Evolutionary conservation across 2,329 filamentous ascomycete genomes (phyloP).

Genomic region (Colletotrichum abscissum): DNA sequence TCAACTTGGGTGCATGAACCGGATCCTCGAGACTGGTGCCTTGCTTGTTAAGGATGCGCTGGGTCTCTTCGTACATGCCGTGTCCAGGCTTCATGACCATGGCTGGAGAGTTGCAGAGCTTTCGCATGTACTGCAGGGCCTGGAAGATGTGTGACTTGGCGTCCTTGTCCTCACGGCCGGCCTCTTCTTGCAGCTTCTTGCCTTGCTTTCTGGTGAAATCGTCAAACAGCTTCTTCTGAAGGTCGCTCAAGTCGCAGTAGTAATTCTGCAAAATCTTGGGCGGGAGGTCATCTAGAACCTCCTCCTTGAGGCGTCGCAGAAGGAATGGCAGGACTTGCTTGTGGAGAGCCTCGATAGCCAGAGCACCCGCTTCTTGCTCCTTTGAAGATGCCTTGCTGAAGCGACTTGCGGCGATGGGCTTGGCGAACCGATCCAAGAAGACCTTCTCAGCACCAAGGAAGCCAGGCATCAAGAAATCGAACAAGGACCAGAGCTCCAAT

Average conservation of each 20-base stretch:
- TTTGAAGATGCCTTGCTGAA: slow-evolving; percentile 98
- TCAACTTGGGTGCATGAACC: slow-evolving; percentile 90
- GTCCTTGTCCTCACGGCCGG: slow-evolving; percentile 87
- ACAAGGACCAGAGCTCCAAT: slow-evolving; percentile 95
- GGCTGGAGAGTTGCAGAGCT: slow-evolving; percentile 97
- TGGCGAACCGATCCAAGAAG: slow-evolving; percentile 95
- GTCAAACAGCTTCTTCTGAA: slow-evolving; percentile 95
- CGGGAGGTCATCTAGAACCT: slow-evolving; percentile 94
- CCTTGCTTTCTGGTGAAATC: slow-evolving; percentile 96
- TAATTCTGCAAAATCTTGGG: slow-evolving; percentile 99
- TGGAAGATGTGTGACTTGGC: slow-evolving; percentile 99
- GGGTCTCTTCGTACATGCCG: slow-evolving; percentile 89
- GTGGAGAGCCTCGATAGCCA: slow-evolving; percentile 97
- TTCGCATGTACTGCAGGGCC: slow-evolving; percentile 98
- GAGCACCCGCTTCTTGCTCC: slow-evolving; percentile 94
- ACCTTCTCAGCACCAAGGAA: slow-evolving; percentile 95
- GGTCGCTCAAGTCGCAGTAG: slow-evolving; percentile 95
- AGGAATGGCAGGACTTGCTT: slow-evolving; percentile 98
- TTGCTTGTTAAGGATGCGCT: slow-evolving; percentile 81
- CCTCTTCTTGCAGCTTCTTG: slow-evolving; percentile 86
- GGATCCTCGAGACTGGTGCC: slow-evolving; percentile 87
- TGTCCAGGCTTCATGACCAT: slow-evolving; percentile 96
- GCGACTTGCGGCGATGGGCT: slow-evolving; percentile 92
- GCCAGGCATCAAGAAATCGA: slow-evolving; percentile 98
- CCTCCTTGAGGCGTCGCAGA: slow-evolving; percentile 94